These are phyloP conservation scores for Kodamaea lidongshanica DNA, from an alignment of 805 yeast genomes.

Conservation along the genomic window DNA sequence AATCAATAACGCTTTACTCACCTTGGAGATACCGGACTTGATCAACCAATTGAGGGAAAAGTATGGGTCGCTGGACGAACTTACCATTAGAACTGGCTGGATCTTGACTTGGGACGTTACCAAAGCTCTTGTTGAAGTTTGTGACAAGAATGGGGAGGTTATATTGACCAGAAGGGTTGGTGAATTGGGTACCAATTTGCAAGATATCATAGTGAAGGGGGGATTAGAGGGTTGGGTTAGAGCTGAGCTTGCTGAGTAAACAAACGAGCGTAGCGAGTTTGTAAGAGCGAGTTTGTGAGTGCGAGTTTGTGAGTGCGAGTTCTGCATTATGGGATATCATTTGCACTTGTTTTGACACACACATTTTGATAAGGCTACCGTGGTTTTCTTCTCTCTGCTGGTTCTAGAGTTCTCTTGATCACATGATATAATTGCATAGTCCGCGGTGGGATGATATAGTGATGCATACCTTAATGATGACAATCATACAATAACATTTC, in stretches of 20 bases:
- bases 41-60: slow-evolving; percentile 69
- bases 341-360: no score
- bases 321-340: no score
- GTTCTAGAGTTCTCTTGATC: no score
- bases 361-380: no score
- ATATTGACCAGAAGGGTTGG: slow-evolving; percentile 85
- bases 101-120: slow-evolving; percentile 89
- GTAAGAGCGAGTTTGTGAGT: no score
- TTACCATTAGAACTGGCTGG: slow-evolving; percentile 95
- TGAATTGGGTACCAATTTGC: slow-evolving; percentile 90
- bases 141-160: slow-evolving; percentile 54
- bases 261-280: no score
- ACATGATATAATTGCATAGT: no score
- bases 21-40: slow-evolving; percentile 87
- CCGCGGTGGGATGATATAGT: no score
- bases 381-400: no score
- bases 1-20: slow-evolving; percentile 90
- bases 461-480: no score
- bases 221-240: slow-evolving; percentile 98
- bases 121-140: slow-evolving; percentile 71
- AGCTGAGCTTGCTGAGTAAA: slow-evolving; percentile 43
- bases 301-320: no score
- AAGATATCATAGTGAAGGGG: slow-evolving; percentile 94
- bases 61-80: slow-evolving; percentile 54
- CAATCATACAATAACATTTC: no score